A percentile compares a stretch with the other conserved stretches of the same genome.
Evolutionary conservation across 345 rosid genomes (phyloP).

Genomic region (sweet orange (Citrus sinensis)): DNA sequence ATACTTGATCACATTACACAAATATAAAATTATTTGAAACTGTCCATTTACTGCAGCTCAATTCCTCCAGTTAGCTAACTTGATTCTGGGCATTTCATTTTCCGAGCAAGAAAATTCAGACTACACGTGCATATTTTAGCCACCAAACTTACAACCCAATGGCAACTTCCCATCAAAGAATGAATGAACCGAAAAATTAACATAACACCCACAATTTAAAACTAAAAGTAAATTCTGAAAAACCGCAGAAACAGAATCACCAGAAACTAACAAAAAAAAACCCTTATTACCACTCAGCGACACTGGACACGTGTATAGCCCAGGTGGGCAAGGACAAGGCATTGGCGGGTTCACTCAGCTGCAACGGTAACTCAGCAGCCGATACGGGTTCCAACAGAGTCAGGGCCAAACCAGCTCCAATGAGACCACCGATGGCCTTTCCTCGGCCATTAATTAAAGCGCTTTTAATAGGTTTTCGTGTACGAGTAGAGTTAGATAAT

Average conservation of each 20-base stretch:
- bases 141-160: background rate
- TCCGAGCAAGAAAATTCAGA: background rate
- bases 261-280: background rate
- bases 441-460: slow-evolving; percentile 17
- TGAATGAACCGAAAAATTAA: background rate
- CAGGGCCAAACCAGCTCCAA: slow-evolving; percentile 57
- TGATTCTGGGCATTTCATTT: background rate
- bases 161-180: background rate
- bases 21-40: background rate
- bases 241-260: background rate
- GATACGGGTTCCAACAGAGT: slow-evolving; percentile 44
- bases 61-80: background rate
- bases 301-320: slow-evolving; percentile 91
- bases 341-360: slow-evolving; percentile 73
- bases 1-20: background rate
- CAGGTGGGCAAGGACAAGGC: slow-evolving; percentile 93
- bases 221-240: background rate
- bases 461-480: background rate
- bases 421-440: slow-evolving; percentile 32
- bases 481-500: background rate
- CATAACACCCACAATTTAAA: background rate
- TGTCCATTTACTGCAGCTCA: background rate
- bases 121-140: background rate
- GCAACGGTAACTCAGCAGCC: slow-evolving; percentile 43
- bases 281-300: slow-evolving; percentile 72